phyloP scores from a whole-genome alignment of 2,329 filamentous ascomycete genomes.

The Colletotrichum nymphaeae region DNA sequence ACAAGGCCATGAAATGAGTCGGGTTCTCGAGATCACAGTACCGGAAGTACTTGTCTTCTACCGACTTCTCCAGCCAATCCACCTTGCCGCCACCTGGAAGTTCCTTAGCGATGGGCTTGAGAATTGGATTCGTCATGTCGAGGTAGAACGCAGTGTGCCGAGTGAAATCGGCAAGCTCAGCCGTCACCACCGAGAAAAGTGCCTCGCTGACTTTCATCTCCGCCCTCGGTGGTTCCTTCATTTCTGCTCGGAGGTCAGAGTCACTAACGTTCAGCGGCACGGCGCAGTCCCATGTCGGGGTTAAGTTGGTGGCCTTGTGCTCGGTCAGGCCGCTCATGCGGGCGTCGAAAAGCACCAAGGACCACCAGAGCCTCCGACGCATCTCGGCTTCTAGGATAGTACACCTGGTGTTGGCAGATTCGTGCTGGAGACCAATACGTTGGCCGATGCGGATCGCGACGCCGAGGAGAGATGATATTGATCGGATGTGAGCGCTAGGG shows the following conservation, averaged over 20 bases:
- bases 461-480: not conserved
- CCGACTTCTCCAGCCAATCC: not conserved
- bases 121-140: not conserved
- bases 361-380: slow-evolving; percentile 72
- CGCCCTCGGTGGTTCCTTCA: slow-evolving; percentile 45
- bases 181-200: not conserved
- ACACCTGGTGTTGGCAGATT: slow-evolving; percentile 29
- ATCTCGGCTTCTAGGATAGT: slow-evolving; percentile 65
- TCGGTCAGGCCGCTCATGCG: slow-evolving; percentile 65
- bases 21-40: not conserved
- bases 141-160: not conserved
- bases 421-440: not conserved
- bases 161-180: not conserved
- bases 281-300: slow-evolving; percentile 54
- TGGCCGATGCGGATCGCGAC: not conserved
- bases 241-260: slow-evolving; percentile 55
- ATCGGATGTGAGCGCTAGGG: not conserved
- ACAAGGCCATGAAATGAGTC: not conserved
- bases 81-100: not conserved
- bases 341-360: slow-evolving; percentile 65
- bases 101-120: not conserved
- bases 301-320: slow-evolving; percentile 43
- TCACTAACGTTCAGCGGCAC: slow-evolving; percentile 58
- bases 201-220: slow-evolving; percentile 50
- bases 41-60: not conserved